Percentiles rank a stretch among this genome's conserved stretches.
phyloP scores from a whole-genome alignment of 495 filamentous ascomycete genomes.

The Daldinia grandis region DNA sequence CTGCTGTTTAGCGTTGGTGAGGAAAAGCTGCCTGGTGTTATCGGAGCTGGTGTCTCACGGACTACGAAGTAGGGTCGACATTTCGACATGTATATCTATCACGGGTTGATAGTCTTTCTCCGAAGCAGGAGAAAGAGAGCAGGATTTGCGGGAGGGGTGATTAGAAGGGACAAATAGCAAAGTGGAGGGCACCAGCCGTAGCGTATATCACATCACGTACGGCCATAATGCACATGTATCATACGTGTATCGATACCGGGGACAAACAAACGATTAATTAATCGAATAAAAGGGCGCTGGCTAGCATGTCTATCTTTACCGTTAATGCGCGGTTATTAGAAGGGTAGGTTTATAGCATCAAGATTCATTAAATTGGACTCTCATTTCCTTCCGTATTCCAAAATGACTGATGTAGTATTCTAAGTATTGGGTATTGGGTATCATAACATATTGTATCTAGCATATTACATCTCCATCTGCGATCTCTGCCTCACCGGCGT shows the following conservation, averaged over 20 bases:
- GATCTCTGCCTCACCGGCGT: slow-evolving; percentile 58
- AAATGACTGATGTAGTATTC: background rate
- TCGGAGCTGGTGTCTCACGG: slow-evolving; percentile 82
- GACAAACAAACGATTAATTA: slow-evolving; percentile 7
- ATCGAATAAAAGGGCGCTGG: slow-evolving; percentile 27
- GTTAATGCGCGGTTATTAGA: slow-evolving; percentile 14
- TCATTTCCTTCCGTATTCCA: background rate
- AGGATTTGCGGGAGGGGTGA: too few species aligned
- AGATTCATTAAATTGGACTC: slow-evolving; percentile 10
- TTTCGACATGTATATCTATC: background rate
- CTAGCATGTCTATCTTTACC: slow-evolving; percentile 31
- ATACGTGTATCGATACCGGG: slow-evolving; percentile 42
- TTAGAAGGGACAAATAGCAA: background rate
- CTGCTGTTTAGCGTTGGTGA: slow-evolving; percentile 81
- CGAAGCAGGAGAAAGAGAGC: background rate
- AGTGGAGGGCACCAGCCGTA: slow-evolving; percentile 6
- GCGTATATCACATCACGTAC: background rate
- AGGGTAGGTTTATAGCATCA: slow-evolving; percentile 20
- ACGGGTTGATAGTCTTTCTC: background rate
- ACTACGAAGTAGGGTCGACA: slow-evolving; percentile 52
- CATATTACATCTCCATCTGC: slow-evolving; percentile 20
- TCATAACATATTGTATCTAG: background rate
- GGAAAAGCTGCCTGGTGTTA: slow-evolving; percentile 82
- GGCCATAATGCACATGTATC: slow-evolving; percentile 33
- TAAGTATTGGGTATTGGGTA: background rate